Conservation (phyloP, 495 filamentous ascomycete genomes). For the Halenospora varia region DNA sequence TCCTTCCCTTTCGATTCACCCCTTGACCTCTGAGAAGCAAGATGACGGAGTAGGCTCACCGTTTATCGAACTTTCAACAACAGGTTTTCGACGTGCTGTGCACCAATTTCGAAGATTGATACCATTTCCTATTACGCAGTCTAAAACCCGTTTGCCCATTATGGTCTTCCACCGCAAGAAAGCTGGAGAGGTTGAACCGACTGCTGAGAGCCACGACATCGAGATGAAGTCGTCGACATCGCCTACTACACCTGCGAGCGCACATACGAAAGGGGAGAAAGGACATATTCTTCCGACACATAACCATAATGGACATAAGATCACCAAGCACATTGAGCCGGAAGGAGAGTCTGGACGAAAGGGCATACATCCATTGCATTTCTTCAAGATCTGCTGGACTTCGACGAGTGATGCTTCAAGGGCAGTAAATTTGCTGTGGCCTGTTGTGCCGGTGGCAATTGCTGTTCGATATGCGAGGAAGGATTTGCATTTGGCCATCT, state of each 20-base stretch:
- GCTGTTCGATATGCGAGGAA: constrained; percentile 58
- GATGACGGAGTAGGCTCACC: too few relatives aligned
- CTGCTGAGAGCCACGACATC: not conserved
- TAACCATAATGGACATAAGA: constrained; percentile 6
- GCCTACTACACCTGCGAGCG: not conserved
- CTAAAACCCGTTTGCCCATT: too few relatives aligned
- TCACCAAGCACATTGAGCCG: constrained; percentile 17
- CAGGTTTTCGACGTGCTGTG: too few relatives aligned
- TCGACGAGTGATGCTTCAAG: constrained; percentile 20
- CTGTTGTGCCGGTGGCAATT: constrained; percentile 66
- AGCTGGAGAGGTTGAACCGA: too few relatives aligned
- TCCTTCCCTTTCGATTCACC: too few relatives aligned
- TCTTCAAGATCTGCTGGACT: constrained; percentile 55
- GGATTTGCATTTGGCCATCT: constrained; percentile 59
- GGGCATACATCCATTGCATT: constrained; percentile 56
- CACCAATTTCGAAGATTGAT: too few relatives aligned
- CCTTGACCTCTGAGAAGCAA: too few relatives aligned
- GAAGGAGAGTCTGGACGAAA: constrained; percentile 56
- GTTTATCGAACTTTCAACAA: too few relatives aligned
- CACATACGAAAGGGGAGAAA: not conserved
- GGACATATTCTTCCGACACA: not conserved
- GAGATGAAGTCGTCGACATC: not conserved
- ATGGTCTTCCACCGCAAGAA: not conserved
- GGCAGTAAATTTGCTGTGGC: constrained; percentile 60
- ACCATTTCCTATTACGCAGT: too few relatives aligned